Conservation (phyloP, 169 alveolate species). For the Plasmodium falciparum region DNA sequence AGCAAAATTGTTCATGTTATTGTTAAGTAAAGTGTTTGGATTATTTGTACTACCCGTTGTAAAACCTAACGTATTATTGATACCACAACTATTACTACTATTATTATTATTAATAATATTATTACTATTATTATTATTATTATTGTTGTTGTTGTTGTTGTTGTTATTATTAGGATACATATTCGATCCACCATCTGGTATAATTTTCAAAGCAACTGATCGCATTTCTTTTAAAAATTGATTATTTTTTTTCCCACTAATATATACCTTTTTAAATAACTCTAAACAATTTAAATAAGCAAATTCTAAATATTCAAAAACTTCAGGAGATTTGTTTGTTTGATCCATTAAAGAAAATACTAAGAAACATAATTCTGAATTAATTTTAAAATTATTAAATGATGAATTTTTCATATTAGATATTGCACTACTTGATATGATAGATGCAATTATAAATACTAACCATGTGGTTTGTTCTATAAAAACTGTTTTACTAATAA, state of each 20-base stretch:
- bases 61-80: constrained; percentile 2
- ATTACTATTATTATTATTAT: background rate
- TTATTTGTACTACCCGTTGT: constrained; percentile 11
- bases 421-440: constrained; percentile 84
- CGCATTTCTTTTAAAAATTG: constrained; percentile 80
- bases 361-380: constrained; percentile 62
- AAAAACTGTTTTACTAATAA: constrained; percentile 67
- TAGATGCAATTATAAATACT: constrained; percentile 85
- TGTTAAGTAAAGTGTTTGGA: constrained; percentile 17
- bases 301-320: constrained; percentile 88
- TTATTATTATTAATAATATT: background rate
- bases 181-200: background rate
- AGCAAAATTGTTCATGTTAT: constrained; percentile 24
- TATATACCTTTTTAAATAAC: constrained; percentile 93
- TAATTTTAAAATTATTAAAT: constrained; percentile 55
- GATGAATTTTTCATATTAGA: constrained; percentile 45
- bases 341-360: constrained; percentile 76
- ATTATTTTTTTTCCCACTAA: constrained; percentile 93
- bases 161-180: background rate
- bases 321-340: constrained; percentile 77
- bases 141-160: background rate
- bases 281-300: constrained; percentile 92
- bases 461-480: constrained; percentile 86
- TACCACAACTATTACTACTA: background rate
- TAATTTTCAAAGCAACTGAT: constrained; percentile 42